These are phyloP conservation scores for Sarcodon aspratus DNA, from an alignment of 768 basidiomycete species.

Conservation along the genomic window DNA sequence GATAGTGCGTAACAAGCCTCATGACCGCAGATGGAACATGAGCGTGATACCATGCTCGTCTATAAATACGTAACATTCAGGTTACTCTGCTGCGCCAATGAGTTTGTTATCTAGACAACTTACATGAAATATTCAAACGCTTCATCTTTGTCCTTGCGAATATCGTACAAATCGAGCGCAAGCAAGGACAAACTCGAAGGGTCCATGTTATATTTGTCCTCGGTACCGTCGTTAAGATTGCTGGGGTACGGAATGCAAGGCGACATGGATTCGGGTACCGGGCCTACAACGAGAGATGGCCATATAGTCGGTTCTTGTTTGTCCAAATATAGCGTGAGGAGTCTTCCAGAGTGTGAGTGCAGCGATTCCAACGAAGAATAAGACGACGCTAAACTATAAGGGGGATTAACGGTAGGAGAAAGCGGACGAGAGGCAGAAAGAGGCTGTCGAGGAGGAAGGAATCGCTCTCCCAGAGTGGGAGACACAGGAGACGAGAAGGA, in stretches of 20 bases:
- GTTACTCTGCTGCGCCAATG: neutral
- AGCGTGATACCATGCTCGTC: constrained; percentile 76
- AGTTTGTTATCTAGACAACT: constrained; percentile 17
- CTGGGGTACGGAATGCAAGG: constrained; percentile 40
- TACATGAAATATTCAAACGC: constrained; percentile 78
- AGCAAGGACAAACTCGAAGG: constrained; percentile 69
- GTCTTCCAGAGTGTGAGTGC: constrained; percentile 44
- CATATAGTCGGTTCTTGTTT: constrained; percentile 73
- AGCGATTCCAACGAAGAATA: constrained; percentile 71
- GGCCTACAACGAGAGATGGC: constrained; percentile 72
- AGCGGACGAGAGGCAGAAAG: constrained; percentile 48
- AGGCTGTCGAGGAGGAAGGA: constrained; percentile 11
- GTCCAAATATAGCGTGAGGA: constrained; percentile 72
- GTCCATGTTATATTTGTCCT: constrained; percentile 76
- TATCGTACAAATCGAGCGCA: constrained; percentile 62
- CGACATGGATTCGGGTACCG: constrained; percentile 52
- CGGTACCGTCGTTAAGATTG: constrained; percentile 25
- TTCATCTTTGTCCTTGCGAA: constrained; percentile 61
- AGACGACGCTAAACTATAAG: constrained; percentile 54
- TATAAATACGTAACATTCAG: constrained; percentile 15
- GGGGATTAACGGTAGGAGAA: constrained; percentile 25
- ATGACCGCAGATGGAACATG: constrained; percentile 68
- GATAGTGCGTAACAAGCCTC: constrained; percentile 63
- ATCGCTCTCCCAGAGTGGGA: constrained; percentile 3
- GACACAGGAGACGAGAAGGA: constrained; percentile 4